Conservation (phyloP, 2,329 filamentous ascomycete genomes). For the Colletotrichum filicis region DNA sequence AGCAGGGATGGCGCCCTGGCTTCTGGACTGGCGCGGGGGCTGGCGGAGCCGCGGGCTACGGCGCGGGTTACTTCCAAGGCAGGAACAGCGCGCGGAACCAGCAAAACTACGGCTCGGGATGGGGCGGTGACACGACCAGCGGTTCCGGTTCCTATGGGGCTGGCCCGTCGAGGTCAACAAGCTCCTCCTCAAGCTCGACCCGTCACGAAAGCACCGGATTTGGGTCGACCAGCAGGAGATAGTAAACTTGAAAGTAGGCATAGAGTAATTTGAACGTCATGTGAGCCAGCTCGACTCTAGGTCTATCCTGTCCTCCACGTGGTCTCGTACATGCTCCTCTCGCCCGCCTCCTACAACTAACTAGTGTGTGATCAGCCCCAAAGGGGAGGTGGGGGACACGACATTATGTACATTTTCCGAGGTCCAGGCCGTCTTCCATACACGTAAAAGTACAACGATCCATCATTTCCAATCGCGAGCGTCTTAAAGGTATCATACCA, state of each 20-base stretch:
- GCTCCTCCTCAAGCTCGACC: constrained; percentile 53
- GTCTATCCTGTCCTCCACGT: constrained; percentile 29
- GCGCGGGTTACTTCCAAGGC: constrained; percentile 59
- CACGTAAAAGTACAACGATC: constrained; percentile 36
- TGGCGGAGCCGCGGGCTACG: constrained; percentile 76
- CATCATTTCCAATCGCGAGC: constrained; percentile 34
- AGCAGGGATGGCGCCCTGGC: constrained; percentile 73
- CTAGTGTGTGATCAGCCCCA: constrained; percentile 5
- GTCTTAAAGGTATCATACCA: constrained; percentile 36
- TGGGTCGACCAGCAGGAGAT: constrained; percentile 74
- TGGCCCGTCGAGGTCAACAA: constrained; percentile 49
- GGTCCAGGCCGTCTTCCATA: constrained; percentile 33
- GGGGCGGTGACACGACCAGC: constrained; percentile 45
- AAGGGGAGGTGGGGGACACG: neutral
- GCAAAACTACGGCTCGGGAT: constrained; percentile 42
- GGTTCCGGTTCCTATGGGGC: constrained; percentile 40
- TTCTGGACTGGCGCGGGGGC: constrained; percentile 79
- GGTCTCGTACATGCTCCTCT: constrained; percentile 5
- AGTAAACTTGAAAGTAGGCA: constrained; percentile 32
- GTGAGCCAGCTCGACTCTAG: constrained; percentile 31
- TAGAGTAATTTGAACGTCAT: constrained; percentile 6
- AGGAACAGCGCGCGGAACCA: constrained; percentile 41
- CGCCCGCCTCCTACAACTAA: neutral
- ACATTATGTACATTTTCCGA: constrained; percentile 33
- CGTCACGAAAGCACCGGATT: constrained; percentile 78